A percentile compares a stretch with the other conserved stretches of the same genome.
phyloP scores from a whole-genome alignment of 768 basidiomycete species.

The Xanthoconium purpureum region DNA sequence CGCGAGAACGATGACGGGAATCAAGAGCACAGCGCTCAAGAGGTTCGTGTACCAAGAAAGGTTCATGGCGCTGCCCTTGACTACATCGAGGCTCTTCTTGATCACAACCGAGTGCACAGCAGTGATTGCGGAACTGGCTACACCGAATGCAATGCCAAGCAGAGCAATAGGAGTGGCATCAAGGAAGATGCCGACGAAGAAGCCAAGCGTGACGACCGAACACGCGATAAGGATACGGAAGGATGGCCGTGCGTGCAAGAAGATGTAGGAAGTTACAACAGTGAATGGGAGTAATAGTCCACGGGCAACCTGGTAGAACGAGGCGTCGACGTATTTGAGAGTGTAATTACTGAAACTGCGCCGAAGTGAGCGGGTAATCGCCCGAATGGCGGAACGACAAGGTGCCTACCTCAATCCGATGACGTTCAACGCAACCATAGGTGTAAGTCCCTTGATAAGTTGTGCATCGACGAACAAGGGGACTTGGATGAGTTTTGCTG shows the following conservation, averaged over 20 bases:
- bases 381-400: neutral
- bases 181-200: conserved; percentile 84
- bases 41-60: conserved; percentile 93
- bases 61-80: conserved; percentile 79
- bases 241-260: conserved; percentile 76
- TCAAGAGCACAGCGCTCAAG: conserved; percentile 66
- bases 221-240: conserved; percentile 72
- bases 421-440: conserved; percentile 76
- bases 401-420: conserved; percentile 69
- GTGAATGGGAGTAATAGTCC: conserved; percentile 94
- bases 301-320: conserved; percentile 94
- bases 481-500: conserved; percentile 62
- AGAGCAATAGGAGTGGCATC: conserved; percentile 59
- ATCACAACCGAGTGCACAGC: conserved; percentile 92
- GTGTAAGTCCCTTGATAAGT: conserved; percentile 67
- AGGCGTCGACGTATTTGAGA: conserved; percentile 90
- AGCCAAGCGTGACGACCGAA: conserved; percentile 82
- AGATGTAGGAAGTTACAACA: conserved; percentile 77
- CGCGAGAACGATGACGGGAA: conserved; percentile 68
- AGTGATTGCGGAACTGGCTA: conserved; percentile 81
- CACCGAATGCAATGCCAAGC: conserved; percentile 76
- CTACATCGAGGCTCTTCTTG: conserved; percentile 77
- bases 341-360: conserved; percentile 86
- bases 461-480: conserved; percentile 61
- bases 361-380: neutral